Conservation (phyloP, 23 red algal genomes). For the Gracilaria domingensis region DNA sequence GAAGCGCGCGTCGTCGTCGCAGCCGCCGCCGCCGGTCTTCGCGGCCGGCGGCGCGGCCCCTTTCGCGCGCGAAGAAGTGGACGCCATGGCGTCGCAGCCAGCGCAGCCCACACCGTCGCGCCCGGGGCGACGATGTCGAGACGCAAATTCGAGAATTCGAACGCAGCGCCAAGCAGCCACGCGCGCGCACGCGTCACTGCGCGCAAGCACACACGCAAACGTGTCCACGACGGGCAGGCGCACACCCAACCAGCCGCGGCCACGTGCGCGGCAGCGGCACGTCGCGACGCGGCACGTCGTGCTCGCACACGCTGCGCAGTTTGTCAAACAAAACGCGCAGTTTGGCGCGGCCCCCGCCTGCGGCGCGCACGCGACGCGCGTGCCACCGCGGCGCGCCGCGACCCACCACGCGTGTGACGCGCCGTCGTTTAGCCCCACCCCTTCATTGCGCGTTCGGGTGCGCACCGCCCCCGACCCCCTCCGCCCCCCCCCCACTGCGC, state of each 20-base stretch:
- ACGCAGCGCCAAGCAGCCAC: too few relatives aligned
- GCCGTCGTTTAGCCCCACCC: background rate
- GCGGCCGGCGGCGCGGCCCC: background rate
- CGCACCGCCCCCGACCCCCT: too few relatives aligned
- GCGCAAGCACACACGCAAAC: background rate
- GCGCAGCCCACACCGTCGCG: too few relatives aligned
- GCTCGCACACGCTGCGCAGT: background rate
- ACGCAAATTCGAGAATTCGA: too few relatives aligned
- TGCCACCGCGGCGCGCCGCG: background rate
- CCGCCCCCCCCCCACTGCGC: too few relatives aligned
- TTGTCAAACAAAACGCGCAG: background rate
- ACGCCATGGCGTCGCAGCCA: background rate
- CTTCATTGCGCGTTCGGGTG: too few relatives aligned
- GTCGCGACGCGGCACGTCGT: background rate
- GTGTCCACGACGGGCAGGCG: background rate
- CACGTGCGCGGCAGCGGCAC: background rate
- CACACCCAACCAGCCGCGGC: background rate
- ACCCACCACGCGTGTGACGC: background rate
- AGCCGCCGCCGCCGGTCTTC: background rate
- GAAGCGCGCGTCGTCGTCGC: background rate
- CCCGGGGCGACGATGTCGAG: too few relatives aligned
- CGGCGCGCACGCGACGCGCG: background rate
- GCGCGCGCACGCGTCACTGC: too few relatives aligned
- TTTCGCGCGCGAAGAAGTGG: background rate
- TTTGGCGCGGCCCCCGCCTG: background rate